Conservation (phyloP, 768 basidiomycete species). For the Sarcodon sp. region DNA sequence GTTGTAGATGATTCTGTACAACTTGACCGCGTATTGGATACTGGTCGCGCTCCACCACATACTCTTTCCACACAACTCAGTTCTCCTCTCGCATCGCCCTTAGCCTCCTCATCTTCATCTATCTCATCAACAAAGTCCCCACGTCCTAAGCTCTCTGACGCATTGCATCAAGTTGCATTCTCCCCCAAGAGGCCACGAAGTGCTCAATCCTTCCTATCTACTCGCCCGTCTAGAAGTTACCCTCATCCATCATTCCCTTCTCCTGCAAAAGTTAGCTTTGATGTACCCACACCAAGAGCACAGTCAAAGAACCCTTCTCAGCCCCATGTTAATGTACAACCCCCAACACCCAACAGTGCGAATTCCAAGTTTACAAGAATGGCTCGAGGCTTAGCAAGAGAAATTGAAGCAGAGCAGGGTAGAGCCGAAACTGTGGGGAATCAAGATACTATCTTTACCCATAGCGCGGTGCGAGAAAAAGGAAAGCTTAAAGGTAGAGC, state of each 20-base stretch:
- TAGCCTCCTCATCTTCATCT: conserved; percentile 30
- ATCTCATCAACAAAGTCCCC: conserved; percentile 30
- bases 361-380: conserved; percentile 48
- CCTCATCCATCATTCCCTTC: conserved; percentile 7
- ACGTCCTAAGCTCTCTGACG: conserved; percentile 58
- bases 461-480: neutral
- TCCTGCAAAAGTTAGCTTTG: conserved; percentile 7
- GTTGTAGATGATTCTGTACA: conserved; percentile 51
- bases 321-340: conserved; percentile 40
- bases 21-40: conserved; percentile 45
- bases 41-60: conserved; percentile 28
- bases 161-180: conserved; percentile 56
- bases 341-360: conserved; percentile 44
- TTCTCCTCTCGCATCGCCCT: conserved; percentile 32
- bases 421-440: neutral
- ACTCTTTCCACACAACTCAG: conserved; percentile 26
- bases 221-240: neutral
- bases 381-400: conserved; percentile 40
- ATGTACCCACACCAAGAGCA: conserved; percentile 1
- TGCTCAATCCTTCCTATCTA: conserved; percentile 14
- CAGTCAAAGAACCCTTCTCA: conserved; percentile 17
- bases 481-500: neutral
- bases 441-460: neutral
- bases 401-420: conserved; percentile 31
- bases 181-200: conserved; percentile 66